phyloP scores from a whole-genome alignment of 2,329 filamentous ascomycete genomes.

The Fusarium verrucosum region DNA sequence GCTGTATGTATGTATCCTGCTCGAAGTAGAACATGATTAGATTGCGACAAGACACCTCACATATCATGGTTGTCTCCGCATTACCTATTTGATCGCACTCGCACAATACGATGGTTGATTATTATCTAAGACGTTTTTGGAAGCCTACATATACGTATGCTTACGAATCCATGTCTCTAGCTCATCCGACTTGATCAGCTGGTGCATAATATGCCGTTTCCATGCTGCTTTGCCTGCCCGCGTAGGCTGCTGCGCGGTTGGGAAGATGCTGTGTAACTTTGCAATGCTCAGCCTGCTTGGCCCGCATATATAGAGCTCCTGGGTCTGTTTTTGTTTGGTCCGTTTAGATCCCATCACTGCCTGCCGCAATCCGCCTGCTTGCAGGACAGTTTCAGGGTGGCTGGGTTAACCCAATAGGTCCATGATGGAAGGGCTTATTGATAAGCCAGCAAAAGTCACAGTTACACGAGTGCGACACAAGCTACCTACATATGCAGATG shows the following conservation, averaged over 20 bases:
- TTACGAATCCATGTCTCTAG: background rate
- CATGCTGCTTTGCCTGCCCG: background rate
- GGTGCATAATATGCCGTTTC: constrained; percentile 10
- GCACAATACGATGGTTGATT: background rate
- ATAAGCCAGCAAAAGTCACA: constrained; percentile 3
- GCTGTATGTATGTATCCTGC: constrained; percentile 1
- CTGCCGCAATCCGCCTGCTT: constrained; percentile 1
- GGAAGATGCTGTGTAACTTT: constrained; percentile 27
- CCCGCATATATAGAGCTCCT: background rate
- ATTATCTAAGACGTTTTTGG: background rate
- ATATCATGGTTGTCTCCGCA: background rate
- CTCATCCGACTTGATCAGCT: constrained; percentile 12
- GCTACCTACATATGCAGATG: constrained; percentile 8
- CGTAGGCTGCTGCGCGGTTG: constrained; percentile 3
- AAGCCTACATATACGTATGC: background rate
- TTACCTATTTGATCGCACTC: constrained; percentile 3
- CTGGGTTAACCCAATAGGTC: background rate
- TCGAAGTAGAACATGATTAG: constrained; percentile 7
- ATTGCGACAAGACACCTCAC: constrained; percentile 1
- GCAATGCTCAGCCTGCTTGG: constrained; percentile 9
- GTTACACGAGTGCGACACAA: constrained; percentile 29
- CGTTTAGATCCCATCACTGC: constrained; percentile 1
- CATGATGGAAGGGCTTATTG: constrained; percentile 3
- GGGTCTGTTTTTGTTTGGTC: constrained; percentile 1
- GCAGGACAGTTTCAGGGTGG: background rate